These are phyloP conservation scores for Mercurialis annua DNA, from an alignment of 345 rosid genomes.

Conservation along the genomic window DNA sequence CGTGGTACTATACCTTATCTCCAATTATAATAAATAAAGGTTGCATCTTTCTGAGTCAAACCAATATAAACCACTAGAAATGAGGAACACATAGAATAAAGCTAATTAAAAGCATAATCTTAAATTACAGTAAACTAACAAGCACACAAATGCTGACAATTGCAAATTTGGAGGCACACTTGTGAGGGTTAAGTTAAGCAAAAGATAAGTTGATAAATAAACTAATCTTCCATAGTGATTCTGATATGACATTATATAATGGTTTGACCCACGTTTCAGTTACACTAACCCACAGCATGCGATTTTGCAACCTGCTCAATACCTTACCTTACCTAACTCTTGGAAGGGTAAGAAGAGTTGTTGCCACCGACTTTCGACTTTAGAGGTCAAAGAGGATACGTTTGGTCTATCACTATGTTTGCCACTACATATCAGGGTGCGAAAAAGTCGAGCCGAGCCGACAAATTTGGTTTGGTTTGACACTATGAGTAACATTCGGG, in stretches of 20 bases:
- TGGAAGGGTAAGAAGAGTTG: not conserved
- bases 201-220: not conserved
- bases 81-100: not conserved
- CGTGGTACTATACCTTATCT: not conserved
- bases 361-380: not conserved
- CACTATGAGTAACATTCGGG: too few relatives aligned
- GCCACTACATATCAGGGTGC: too few relatives aligned
- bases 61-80: not conserved
- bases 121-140: not conserved
- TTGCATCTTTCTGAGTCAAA: slow-evolving; percentile 5
- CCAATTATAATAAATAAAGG: not conserved
- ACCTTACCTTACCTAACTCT: not conserved
- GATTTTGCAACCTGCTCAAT: not conserved
- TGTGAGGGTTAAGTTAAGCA: too few relatives aligned
- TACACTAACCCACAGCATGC: not conserved
- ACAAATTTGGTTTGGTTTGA: too few relatives aligned
- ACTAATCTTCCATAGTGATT: not conserved
- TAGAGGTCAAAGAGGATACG: not conserved
- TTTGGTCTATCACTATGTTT: too few relatives aligned
- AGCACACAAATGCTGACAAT: not conserved
- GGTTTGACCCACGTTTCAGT: too few relatives aligned
- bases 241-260: not conserved
- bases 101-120: slow-evolving; percentile 6
- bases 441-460: too few relatives aligned
- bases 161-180: not conserved